Evolutionary conservation across 2,329 filamentous ascomycete species (phyloP), one percentile per base, ranked within the genome.

Genomic region (Fusarium xylarioides): DNA sequence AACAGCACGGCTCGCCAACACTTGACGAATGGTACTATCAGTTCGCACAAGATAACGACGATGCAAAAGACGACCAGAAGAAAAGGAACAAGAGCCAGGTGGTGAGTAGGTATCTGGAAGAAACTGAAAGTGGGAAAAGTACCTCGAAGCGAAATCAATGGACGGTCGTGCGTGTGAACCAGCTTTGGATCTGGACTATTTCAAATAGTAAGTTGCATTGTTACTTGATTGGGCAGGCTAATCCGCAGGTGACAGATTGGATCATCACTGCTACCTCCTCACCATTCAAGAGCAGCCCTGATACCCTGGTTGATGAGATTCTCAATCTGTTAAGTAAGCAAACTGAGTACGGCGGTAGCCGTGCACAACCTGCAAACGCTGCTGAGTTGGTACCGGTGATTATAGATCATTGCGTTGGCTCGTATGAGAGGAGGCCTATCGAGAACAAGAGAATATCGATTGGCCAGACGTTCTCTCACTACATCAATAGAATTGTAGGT

Each of bases 171-270:
- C 59, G 59, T 4, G 38, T 66, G 1, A 64, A 64, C 2, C 63
- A 66, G 19, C 26, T 66, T 1, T 66, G 59, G 59, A 52, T 40
- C 4, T 66, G 63, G 59, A 42, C 59, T 1, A n/a, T 66, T 34
- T n/a, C n/a, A n/a, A n/a, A n/a, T n/a, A n/a, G n/a, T n/a, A n/a
- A n/a, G n/a, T n/a, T n/a, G n/a, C n/a, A n/a, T n/a, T n/a, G n/a
- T n/a, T n/a, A n/a, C n/a, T n/a, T n/a, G n/a, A n/a, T n/a, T n/a
- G n/a, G n/a, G n/a, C n/a, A n/a, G n/a, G n/a, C n/a, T n/a, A n/a
- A n/a, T n/a, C n/a, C n/a, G n/a, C n/a, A n/a, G n/a, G n/a, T n/a
- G n/a, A n/a, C n/a, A n/a, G 53, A 65, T 2, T 67, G 60, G 53
- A 18, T 59, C 2, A 58, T 67, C 2, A 65, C 64, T 7, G 30